These are phyloP conservation scores for Gnaphalium uliginosum DNA, from an alignment of 129 eudicot genomes.

Conservation along the genomic window DNA sequence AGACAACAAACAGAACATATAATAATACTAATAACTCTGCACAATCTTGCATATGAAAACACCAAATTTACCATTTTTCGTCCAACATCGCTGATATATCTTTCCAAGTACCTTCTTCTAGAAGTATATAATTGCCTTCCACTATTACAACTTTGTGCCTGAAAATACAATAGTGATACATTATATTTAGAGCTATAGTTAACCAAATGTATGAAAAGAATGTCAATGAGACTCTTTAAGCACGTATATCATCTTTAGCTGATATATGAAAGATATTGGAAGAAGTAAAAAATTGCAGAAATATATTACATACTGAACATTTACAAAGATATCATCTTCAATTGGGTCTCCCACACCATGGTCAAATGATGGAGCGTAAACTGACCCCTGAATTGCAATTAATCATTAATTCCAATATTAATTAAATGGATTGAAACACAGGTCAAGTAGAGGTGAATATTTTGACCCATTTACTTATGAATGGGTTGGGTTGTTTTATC, in stretches of 20 bases:
- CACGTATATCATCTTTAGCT: conserved; percentile 5
- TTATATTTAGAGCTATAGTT: neutral
- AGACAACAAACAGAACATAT: neutral
- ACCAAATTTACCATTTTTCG: conserved; percentile 74
- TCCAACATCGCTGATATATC: conserved; percentile 73
- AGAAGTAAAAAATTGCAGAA: conserved; percentile 15
- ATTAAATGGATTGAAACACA: neutral
- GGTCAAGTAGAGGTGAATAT: neutral
- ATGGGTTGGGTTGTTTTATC: conserved; percentile 7
- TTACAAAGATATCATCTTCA: conserved; percentile 86
- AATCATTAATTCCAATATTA: conserved; percentile 2
- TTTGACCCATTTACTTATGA: neutral
- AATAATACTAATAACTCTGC: neutral
- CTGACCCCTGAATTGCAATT: conserved; percentile 65
- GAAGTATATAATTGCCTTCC: conserved; percentile 89
- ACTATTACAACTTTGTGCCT: conserved; percentile 97
- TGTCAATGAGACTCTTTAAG: conserved; percentile 2
- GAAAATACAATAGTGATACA: conserved; percentile 25
- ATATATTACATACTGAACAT: conserved; percentile 64
- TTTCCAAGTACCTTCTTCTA: conserved; percentile 82
- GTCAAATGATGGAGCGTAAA: conserved; percentile 92
- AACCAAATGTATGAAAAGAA: conserved; percentile 5
- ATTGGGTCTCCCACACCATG: conserved; percentile 97
- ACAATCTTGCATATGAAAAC: neutral
- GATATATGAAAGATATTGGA: neutral